Conservation (phyloP, 2,329 filamentous ascomycete species). For the Neofusicoccum cordaticola region DNA sequence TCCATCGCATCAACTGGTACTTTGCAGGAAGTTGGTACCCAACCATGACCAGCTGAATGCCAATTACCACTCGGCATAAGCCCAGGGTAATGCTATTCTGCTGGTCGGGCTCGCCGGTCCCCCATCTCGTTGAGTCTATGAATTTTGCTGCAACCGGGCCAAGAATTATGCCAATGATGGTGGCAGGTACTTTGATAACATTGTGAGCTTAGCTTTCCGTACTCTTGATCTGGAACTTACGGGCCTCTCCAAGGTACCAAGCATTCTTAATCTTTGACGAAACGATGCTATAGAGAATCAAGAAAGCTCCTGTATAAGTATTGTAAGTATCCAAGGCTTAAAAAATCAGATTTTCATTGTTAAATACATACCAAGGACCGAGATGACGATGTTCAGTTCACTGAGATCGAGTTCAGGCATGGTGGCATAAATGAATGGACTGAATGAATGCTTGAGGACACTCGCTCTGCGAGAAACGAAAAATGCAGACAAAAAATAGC, state of each 20-base stretch:
- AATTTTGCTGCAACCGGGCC: slow-evolving; percentile 44
- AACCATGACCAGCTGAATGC: slow-evolving; percentile 62
- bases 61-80: slow-evolving; percentile 58
- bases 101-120: slow-evolving; percentile 31
- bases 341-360: too few relatives aligned
- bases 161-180: neutral
- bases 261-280: slow-evolving; percentile 53
- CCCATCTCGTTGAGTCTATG: slow-evolving; percentile 44
- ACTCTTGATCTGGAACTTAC: slow-evolving; percentile 48
- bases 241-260: slow-evolving; percentile 56
- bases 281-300: slow-evolving; percentile 49
- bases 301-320: slow-evolving; percentile 42
- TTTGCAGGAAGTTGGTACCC: slow-evolving; percentile 60
- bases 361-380: slow-evolving; percentile 29
- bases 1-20: slow-evolving; percentile 51
- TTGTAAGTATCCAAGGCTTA: too few relatives aligned
- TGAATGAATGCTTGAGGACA: neutral
- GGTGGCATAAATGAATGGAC: neutral
- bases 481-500: neutral
- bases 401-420: slow-evolving; percentile 52
- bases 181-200: neutral
- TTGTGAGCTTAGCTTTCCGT: slow-evolving; percentile 25
- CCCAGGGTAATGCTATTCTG: slow-evolving; percentile 44
- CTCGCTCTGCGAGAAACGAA: neutral
- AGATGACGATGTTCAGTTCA: slow-evolving; percentile 53